Base-by-base conservation (phyloP, 495 filamentous ascomycete species). In the Penicillium pulvis region DNA sequence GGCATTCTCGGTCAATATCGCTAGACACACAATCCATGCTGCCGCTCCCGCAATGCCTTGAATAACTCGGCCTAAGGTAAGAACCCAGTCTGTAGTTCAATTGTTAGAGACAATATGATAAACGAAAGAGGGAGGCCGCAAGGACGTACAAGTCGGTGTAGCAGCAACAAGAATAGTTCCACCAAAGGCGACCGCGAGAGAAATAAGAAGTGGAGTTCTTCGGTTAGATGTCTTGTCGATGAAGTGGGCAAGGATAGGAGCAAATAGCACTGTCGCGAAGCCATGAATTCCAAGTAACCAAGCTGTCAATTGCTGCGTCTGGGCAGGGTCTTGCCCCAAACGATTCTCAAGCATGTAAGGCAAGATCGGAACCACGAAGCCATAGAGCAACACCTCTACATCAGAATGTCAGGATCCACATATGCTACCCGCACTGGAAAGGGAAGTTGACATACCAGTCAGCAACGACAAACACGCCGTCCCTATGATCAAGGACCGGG, bases 321-420 rank as follows among this genome's bases (percentile, higher is more conserved):
- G 44, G n/a, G 52, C 33, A 16, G 60, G 45, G 20, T 54, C 46
- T 19, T 59, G 17, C 23, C 58, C 42, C 39, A 70, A 39, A 23
- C 67, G 67, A n/a, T 42, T 49, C 44, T 66, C 62, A 5, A 70
- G 59, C 57, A 70, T 67, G 30, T 63, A 59, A 14, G 50, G 59
- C 4, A 70, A 52, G 16, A 70, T 68, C 9, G 67, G 67, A n/a
- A 68, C 65, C n/a, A 68, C 23, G 47, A 63, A 70, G 23, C 65
- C 56, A 45, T 64, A 70, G 24, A 70, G 68, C 11, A 70, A 62
- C 2, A 56, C 46, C 46, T 49, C 46, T 49, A 17, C 6, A n/a
- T 30, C 46, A 17, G 44, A 28, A 24, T 14, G 44, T 47, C 28
- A 47, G 44, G 4, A 6, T 26, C 10, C 20, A 16, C 44, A 16